phyloP scores from a whole-genome alignment of 345 rosid species.

The Camelina neglecta region DNA sequence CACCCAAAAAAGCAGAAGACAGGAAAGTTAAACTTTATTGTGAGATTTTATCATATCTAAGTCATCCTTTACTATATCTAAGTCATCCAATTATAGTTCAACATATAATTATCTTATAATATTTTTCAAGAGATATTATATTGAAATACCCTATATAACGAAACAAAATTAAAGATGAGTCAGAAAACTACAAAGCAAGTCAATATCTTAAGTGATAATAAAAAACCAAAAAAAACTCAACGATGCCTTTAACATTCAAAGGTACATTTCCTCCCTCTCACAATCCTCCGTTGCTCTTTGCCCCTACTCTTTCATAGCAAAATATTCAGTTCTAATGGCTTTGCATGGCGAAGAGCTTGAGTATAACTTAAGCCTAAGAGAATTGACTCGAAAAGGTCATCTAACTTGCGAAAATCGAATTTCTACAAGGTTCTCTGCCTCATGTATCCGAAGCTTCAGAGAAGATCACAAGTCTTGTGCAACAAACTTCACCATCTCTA shows the following conservation, averaged over 20 bases:
- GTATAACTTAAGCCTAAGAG: constrained; percentile 41
- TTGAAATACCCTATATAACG: neutral
- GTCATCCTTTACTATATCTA: neutral
- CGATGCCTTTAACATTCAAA: neutral
- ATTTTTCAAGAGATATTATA: neutral
- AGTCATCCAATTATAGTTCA: constrained; percentile 3
- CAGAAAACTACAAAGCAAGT: neutral
- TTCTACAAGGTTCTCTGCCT: constrained; percentile 71
- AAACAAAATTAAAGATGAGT: neutral
- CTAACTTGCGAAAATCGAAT: constrained; percentile 47
- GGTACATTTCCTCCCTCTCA: neutral
- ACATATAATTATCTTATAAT: neutral
- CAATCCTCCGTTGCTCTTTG: neutral
- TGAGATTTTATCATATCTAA: neutral
- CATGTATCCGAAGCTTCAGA: constrained; percentile 62
- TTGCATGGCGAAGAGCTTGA: constrained; percentile 41
- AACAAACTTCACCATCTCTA: constrained; percentile 62
- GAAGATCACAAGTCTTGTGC: constrained; percentile 65
- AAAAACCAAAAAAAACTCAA: neutral
- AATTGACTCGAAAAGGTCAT: constrained; percentile 50
- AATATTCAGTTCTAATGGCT: constrained; percentile 10
- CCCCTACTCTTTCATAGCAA: too few relatives aligned
- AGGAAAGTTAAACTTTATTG: neutral
- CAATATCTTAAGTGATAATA: neutral
- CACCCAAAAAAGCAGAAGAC: constrained; percentile 9